These are phyloP conservation scores for Penicillium cosmopolitanum DNA, from an alignment of 495 filamentous ascomycete species.

Conservation along the genomic window DNA sequence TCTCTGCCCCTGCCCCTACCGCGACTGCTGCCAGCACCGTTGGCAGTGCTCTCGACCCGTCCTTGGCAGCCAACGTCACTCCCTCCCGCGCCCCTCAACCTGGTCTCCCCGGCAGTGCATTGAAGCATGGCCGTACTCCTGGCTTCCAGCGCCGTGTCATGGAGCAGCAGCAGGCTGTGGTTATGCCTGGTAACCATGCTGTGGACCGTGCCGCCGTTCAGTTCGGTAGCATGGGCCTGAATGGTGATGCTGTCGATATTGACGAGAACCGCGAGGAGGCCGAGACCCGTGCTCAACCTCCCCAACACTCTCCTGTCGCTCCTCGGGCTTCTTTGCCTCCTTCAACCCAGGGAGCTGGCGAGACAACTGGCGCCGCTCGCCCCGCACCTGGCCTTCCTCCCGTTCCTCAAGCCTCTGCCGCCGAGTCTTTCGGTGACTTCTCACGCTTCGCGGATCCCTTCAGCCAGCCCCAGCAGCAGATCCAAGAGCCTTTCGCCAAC, in stretches of 20 bases:
- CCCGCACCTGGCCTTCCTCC: constrained; percentile 70
- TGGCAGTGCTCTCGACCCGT: constrained; percentile 79
- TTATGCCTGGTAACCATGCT: constrained; percentile 98
- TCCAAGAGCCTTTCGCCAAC: constrained; percentile 59
- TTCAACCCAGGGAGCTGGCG: constrained; percentile 54
- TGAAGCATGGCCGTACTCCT: constrained; percentile 78
- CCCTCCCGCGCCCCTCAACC: constrained; percentile 64
- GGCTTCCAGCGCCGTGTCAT: constrained; percentile 81
- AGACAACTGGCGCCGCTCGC: constrained; percentile 66
- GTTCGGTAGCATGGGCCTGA: constrained; percentile 93
- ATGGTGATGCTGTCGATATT: constrained; percentile 77
- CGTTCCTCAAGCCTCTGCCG: constrained; percentile 59
- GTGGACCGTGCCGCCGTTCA: constrained; percentile 94
- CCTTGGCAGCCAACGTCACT: constrained; percentile 55
- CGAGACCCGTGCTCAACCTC: constrained; percentile 92
- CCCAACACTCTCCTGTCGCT: constrained; percentile 90
- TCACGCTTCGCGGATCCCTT: constrained; percentile 82
- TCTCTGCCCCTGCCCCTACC: constrained; percentile 70
- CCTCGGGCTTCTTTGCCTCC: constrained; percentile 92
- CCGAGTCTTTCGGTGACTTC: constrained; percentile 55
- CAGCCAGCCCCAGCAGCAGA: constrained; percentile 66
- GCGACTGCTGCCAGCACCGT: constrained; percentile 90
- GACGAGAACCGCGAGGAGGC: constrained; percentile 94
- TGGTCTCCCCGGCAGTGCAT: constrained; percentile 72
- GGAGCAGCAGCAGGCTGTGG: constrained; percentile 95